Evolutionary conservation across 106 monocot species (phyloP).

Genomic region (Amphibolis antarctica): DNA sequence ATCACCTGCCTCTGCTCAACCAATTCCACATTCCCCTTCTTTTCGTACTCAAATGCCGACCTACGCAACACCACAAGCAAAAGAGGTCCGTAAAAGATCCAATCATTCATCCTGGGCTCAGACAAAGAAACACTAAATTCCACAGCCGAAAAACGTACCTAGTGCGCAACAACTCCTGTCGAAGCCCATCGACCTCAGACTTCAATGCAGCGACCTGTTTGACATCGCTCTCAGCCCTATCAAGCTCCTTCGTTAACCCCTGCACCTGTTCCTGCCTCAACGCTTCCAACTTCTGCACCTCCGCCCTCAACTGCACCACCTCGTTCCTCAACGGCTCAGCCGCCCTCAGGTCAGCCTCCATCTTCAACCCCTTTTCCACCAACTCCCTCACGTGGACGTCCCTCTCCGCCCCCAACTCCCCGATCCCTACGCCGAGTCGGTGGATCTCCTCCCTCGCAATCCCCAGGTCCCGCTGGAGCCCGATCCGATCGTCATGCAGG

Average conservation of each 20-base stretch:
- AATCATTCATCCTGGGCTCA: background rate
- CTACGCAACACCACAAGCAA: constrained; percentile 23
- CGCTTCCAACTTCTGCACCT: constrained; percentile 27
- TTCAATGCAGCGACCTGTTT: constrained; percentile 36
- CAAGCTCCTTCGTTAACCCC: constrained; percentile 42
- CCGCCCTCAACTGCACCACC: constrained; percentile 15
- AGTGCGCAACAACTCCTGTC: constrained; percentile 50
- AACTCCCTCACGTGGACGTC: constrained; percentile 16
- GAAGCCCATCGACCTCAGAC: constrained; percentile 48
- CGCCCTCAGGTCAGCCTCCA: constrained; percentile 21
- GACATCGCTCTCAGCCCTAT: constrained; percentile 41
- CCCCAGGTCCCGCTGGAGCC: constrained; percentile 10
- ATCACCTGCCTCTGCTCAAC: constrained; percentile 25
- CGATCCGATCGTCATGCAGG: constrained; percentile 9
- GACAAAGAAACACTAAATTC: background rate
- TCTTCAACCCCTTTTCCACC: constrained; percentile 19
- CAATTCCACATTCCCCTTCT: constrained; percentile 45
- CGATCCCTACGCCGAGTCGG: constrained; percentile 1
- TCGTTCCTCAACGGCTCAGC: constrained; percentile 16
- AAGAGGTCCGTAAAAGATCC: background rate
- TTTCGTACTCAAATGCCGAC: constrained; percentile 66
- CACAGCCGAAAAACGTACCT: constrained; percentile 26
- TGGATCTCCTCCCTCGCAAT: constrained; percentile 19
- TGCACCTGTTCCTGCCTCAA: constrained; percentile 59
- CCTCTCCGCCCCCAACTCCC: constrained; percentile 10